Evolutionary conservation across 495 filamentous ascomycete genomes (phyloP).

Genomic region (Chaetomium cochliodes): DNA sequence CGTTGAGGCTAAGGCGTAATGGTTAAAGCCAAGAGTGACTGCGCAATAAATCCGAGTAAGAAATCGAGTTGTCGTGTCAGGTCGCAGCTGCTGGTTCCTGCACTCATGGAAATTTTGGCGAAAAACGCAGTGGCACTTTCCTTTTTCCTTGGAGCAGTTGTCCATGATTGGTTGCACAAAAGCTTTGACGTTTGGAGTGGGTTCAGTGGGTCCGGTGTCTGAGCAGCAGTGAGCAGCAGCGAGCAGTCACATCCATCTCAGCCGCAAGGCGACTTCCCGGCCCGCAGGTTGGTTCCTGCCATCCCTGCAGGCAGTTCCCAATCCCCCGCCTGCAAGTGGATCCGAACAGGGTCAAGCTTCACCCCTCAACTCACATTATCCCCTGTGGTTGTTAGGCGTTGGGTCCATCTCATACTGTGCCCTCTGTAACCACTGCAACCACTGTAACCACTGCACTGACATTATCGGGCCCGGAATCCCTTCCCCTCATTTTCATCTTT

Average conservation of each 20-base stretch:
- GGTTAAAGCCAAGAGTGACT: neutral
- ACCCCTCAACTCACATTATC: neutral
- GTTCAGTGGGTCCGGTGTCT: neutral
- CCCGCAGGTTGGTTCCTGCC: neutral
- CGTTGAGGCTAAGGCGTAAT: neutral
- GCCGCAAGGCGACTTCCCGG: conserved; percentile 14
- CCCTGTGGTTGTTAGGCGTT: neutral
- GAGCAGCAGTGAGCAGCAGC: no score
- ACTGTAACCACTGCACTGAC: no score
- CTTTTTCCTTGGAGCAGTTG: neutral
- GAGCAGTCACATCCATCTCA: conserved; percentile 12
- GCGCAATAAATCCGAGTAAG: neutral
- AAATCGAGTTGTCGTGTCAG: neutral
- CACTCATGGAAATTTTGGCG: neutral
- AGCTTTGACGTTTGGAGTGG: conserved; percentile 19
- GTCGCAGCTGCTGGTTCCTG: conserved; percentile 7
- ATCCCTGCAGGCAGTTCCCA: neutral
- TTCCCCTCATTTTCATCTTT: neutral
- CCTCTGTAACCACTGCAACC: neutral
- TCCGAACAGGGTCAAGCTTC: neutral
- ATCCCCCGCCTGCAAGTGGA: neutral
- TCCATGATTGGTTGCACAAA: neutral
- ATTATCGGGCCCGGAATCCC: neutral
- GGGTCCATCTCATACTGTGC: conserved; percentile 1
- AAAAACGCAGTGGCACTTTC: conserved; percentile 4